Conservation (phyloP, 495 filamentous ascomycete species). For the Aspergillus egyptiacus region DNA sequence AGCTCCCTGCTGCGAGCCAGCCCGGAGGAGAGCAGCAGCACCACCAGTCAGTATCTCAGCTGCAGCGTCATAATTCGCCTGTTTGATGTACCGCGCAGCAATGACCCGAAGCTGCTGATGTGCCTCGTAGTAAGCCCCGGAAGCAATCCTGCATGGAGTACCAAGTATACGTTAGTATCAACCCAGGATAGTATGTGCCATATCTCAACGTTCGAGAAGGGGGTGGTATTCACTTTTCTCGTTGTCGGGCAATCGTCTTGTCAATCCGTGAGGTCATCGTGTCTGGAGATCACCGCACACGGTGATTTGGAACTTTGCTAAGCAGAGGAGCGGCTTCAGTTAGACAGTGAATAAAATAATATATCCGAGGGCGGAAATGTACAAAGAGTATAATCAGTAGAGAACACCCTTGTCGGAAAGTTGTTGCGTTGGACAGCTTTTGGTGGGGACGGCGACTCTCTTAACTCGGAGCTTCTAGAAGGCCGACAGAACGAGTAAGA, state of each 20-base stretch:
- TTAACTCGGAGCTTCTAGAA: conserved; percentile 10
- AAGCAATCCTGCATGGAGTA: conserved; percentile 61
- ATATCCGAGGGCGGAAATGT: background rate
- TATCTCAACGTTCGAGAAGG: background rate
- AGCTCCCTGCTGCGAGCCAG: conserved; percentile 66
- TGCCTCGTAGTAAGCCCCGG: conserved; percentile 94
- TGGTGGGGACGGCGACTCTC: conserved; percentile 8
- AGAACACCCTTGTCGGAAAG: background rate
- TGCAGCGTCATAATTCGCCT: conserved; percentile 72
- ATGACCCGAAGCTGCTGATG: conserved; percentile 95
- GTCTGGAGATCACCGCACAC: background rate
- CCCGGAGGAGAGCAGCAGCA: conserved; percentile 75
- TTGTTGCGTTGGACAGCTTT: conserved; percentile 9
- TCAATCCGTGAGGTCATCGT: conserved; percentile 61
- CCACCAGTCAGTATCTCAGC: conserved; percentile 82
- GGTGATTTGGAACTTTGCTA: background rate
- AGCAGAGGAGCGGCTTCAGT: background rate
- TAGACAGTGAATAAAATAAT: background rate
- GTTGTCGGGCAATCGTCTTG: conserved; percentile 65
- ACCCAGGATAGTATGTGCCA: background rate
- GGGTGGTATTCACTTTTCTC: conserved; percentile 51
- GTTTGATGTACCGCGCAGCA: conserved; percentile 84
- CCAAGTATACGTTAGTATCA: background rate
- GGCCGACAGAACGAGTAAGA: conserved; percentile 3
- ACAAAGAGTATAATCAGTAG: background rate